Percentiles rank a stretch among this genome's conserved stretches.
phyloP scores from a whole-genome alignment of 768 basidiomycete species.

The Trametes punicea region DNA sequence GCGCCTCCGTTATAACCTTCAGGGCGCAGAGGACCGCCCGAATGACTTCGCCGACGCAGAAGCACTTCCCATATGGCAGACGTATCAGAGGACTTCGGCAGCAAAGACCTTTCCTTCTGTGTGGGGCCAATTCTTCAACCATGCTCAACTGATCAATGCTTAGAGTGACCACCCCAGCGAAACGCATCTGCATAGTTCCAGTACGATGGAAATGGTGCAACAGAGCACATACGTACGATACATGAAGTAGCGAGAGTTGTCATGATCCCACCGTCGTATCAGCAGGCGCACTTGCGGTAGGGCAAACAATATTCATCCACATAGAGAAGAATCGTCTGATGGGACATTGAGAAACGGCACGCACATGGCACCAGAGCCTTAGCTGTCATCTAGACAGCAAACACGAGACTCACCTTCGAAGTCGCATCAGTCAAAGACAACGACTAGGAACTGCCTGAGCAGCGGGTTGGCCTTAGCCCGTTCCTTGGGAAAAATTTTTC shows the following conservation, averaged over 20 bases:
- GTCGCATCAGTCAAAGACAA: background rate
- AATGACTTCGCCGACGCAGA: background rate
- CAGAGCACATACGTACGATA: too few species aligned
- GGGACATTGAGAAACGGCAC: too few species aligned
- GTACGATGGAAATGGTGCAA: too few species aligned
- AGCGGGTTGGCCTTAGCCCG: constrained; percentile 6
- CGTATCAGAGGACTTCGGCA: background rate
- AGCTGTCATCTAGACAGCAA: background rate
- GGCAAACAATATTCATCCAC: too few species aligned
- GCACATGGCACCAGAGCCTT: background rate
- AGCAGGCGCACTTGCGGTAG: too few species aligned
- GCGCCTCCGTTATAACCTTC: background rate
- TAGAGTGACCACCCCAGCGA: too few species aligned
- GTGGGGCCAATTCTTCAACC: too few species aligned
- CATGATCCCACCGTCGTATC: too few species aligned
- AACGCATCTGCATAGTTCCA: too few species aligned
- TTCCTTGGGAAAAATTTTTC: background rate
- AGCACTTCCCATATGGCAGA: background rate
- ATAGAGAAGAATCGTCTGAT: too few species aligned
- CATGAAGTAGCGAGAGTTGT: too few species aligned
- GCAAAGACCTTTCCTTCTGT: background rate
- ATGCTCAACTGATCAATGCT: too few species aligned
- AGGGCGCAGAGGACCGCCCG: background rate
- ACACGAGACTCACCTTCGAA: background rate
- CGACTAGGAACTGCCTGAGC: background rate